Conservation (phyloP, 2,329 filamentous ascomycete species). For the Stagonosporopsis rhizophila region DNA sequence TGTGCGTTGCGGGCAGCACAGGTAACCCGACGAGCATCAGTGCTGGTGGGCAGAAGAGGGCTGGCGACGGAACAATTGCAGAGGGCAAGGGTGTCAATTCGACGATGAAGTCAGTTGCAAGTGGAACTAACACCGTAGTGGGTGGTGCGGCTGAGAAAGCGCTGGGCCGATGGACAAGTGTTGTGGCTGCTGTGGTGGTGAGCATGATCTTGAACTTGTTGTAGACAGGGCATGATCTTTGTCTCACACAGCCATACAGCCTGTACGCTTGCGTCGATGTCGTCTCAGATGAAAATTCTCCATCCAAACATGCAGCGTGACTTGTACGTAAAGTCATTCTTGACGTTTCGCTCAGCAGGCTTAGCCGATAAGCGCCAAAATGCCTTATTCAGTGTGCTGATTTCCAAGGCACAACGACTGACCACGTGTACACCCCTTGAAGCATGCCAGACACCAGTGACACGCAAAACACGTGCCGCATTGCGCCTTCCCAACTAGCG, state of each 20-base stretch:
- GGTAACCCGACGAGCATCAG: constrained; percentile 38
- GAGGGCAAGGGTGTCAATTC: constrained; percentile 2
- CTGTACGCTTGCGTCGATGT: neutral
- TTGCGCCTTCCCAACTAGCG: constrained; percentile 11
- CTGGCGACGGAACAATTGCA: constrained; percentile 30
- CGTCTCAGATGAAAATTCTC: neutral
- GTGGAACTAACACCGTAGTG: neutral
- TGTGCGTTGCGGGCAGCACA: constrained; percentile 42
- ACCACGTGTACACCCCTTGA: neutral
- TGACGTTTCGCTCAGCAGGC: neutral
- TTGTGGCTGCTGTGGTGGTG: constrained; percentile 3
- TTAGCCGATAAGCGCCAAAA: neutral
- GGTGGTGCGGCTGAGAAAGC: constrained; percentile 2
- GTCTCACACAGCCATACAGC: neutral
- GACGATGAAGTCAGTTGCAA: constrained; percentile 4
- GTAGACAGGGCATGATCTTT: neutral
- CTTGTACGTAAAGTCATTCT: neutral
- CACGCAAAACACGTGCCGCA: constrained; percentile 6
- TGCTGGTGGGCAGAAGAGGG: constrained; percentile 42
- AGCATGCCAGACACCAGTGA: neutral
- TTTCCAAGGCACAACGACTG: neutral
- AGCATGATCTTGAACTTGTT: constrained; percentile 5
- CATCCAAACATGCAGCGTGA: neutral
- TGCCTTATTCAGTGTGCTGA: neutral
- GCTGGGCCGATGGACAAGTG: neutral